Evolutionary conservation across 2,329 filamentous ascomycete species (phyloP), one percentile per base, ranked within the genome.

Genomic region (Ascosphaera apis): DNA sequence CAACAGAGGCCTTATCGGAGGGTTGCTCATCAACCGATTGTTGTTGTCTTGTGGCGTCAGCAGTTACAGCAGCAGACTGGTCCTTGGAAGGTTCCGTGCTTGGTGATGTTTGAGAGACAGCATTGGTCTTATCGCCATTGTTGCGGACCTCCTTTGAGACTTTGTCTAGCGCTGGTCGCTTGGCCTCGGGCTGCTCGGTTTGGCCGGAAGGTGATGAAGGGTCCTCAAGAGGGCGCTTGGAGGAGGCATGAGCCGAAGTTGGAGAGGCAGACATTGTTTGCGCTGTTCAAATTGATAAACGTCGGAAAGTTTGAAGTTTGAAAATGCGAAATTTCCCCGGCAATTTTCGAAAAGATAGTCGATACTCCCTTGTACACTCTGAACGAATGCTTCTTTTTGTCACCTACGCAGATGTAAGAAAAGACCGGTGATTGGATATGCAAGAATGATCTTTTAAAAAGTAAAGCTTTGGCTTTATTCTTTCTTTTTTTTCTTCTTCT

Each of bases 131-230:
- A 53, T 50, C 38, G 53, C 55, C 39, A 60, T 65, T 30, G 12
- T 4, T 12, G 27, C 27, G 27, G 9, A 4, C 72, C 37, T 70
- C 74, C 55, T 78, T 82, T 47, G 78, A 66, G 46, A 83, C 66
- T 64, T 95, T 98, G 61, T 95, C 86, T 42, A 98, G 72, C 28
- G 88, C 88, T 34, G 82, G 88, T 46, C 88, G 80, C 64, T 98
- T 98, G 42, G 88, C 88, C 48, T 98, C 88, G 37, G 91, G 88
- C 54, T 93, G 84, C 49, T 95, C 88, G 53, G 72, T 82, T 28
- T 78, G 76, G 42, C 79, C 79, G 21, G 83, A 91, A 25, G 88
- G 88, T 7, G 88, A 98, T 13, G 88, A 95, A 8, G 86, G 79
- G 53, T 95, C 88, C 65, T 98, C 88, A 44, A 98, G 72, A 41